Percentiles rank a stretch among this genome's conserved stretches.
These are phyloP conservation scores for Botrytis sinoallii DNA, from an alignment of 2,329 filamentous ascomycete species.

Conservation along the genomic window DNA sequence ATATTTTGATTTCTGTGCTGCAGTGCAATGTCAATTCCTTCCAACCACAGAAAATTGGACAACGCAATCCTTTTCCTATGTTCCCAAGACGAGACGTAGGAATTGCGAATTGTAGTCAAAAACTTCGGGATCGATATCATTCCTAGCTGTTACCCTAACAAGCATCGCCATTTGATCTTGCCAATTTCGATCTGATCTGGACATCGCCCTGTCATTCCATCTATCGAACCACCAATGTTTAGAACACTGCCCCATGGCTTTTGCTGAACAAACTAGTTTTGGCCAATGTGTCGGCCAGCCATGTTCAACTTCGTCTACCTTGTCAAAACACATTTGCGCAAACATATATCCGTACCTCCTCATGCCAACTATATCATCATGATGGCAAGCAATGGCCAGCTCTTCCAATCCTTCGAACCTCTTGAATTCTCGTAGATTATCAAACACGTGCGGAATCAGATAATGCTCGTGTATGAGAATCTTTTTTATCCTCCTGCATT, in stretches of 20 bases:
- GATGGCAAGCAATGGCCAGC: constrained; percentile 5
- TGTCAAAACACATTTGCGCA: constrained; percentile 9
- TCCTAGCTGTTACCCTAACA: constrained; percentile 9
- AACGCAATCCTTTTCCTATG: not conserved
- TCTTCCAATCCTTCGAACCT: constrained; percentile 9
- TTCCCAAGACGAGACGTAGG: constrained; percentile 6
- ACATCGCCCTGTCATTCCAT: constrained; percentile 5
- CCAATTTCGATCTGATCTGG: constrained; percentile 6
- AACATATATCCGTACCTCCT: constrained; percentile 13
- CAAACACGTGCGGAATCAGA: constrained; percentile 13
- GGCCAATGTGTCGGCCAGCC: constrained; percentile 7
- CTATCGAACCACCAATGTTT: constrained; percentile 8
- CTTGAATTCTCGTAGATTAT: constrained; percentile 9
- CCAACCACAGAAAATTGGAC: not conserved
- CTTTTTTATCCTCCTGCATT: constrained; percentile 8
- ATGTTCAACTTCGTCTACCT: not conserved
- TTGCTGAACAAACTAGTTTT: constrained; percentile 6
- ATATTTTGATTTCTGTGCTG: not conserved
- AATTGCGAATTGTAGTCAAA: constrained; percentile 9
- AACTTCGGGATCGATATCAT: constrained; percentile 2
- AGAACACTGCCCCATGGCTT: not conserved
- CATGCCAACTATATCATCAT: constrained; percentile 4
- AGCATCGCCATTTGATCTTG: constrained; percentile 10
- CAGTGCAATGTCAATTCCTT: not conserved
- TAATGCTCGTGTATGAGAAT: constrained; percentile 13